Evolutionary conservation across 2,329 filamentous ascomycete genomes (phyloP), one percentile per base, ranked within the genome.

Genomic region (Ascochyta viciae-villosae): DNA sequence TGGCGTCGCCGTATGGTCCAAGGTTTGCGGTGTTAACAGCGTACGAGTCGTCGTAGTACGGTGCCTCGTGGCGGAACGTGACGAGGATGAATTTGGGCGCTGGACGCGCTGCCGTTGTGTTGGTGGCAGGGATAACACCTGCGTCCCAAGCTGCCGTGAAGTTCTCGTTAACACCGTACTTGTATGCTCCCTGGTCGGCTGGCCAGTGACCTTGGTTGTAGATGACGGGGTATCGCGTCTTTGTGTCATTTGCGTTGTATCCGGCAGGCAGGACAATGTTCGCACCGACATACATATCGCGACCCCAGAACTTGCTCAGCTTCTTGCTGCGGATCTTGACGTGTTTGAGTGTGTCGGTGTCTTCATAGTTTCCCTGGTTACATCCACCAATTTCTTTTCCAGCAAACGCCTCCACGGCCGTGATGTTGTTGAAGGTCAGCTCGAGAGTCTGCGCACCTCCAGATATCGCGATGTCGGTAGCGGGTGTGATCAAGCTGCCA

Each of bases 11-110:
- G 35, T 72, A 77, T 3, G 75, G 75, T 3, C 75, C 75, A 6
- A 77, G 61, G 42, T 77, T 77, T 2, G 74, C 74, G 0, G 73
- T 75, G 48, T 77, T 77, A 38, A 76, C 74, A 0, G 69, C 74
- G 50, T 77, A 77, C 0, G 74, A 76, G 46, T 77, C 74, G 47
- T 77, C 74, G 56, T 76, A 77, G 48, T 68, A 76, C 0, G 74
- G 69, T 0, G 67, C 58, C 58, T 77, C 74, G 41, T 77, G 75
- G n/a, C 75, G 73, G 58, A 77, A 74, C 1, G 65, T 70, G 5
- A 77, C 69, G 1, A 75, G 43, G 23, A 77, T 76, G 56, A 77
- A 57, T 40, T 74, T 76, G 0, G 74, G 73, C 1, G 68, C 63
- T n/a, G 66, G 61, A 6, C 68, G 71, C 35, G 48, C 65, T 4